Conservation (phyloP, 1,284 basidiomycete species). For the Phlebopus sp. region DNA sequence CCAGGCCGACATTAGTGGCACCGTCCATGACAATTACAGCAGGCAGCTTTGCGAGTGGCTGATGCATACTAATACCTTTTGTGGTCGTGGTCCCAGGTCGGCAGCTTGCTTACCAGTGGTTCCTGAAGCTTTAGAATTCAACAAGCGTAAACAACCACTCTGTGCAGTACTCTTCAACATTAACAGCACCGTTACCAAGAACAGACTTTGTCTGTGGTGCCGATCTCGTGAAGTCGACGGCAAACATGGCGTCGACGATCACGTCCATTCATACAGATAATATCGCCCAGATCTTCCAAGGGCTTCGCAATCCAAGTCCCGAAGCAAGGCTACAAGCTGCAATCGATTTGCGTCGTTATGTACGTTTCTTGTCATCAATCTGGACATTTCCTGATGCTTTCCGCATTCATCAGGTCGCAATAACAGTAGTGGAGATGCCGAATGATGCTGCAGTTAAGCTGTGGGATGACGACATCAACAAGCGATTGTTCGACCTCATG, state of each 20-base stretch:
- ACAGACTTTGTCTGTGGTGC: constrained; percentile 3
- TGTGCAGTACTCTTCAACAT: constrained; percentile 1
- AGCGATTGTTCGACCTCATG: constrained; percentile 77
- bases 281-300: constrained; percentile 62
- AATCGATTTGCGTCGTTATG: constrained; percentile 67
- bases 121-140: constrained; percentile 20
- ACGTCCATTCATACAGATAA: constrained; percentile 56
- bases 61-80: too few species aligned
- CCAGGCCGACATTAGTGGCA: constrained; percentile 43
- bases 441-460: constrained; percentile 73
- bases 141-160: constrained; percentile 27
- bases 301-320: constrained; percentile 58
- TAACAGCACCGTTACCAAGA: constrained; percentile 7
- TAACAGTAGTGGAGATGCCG: constrained; percentile 71
- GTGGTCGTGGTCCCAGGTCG: too few species aligned
- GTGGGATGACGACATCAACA: constrained; percentile 81
- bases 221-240: constrained; percentile 7
- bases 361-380: constrained; percentile 34
- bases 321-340: constrained; percentile 66
- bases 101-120: constrained; percentile 6
- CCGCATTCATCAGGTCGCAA: constrained; percentile 53
- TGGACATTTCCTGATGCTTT: constrained; percentile 8
- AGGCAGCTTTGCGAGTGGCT: too few species aligned
- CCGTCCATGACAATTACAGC: background rate
- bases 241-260: constrained; percentile 55